Evolutionary conservation across 306 rosid species (phyloP), one percentile per base, ranked within the genome.

Genomic region (Prunus padus): DNA sequence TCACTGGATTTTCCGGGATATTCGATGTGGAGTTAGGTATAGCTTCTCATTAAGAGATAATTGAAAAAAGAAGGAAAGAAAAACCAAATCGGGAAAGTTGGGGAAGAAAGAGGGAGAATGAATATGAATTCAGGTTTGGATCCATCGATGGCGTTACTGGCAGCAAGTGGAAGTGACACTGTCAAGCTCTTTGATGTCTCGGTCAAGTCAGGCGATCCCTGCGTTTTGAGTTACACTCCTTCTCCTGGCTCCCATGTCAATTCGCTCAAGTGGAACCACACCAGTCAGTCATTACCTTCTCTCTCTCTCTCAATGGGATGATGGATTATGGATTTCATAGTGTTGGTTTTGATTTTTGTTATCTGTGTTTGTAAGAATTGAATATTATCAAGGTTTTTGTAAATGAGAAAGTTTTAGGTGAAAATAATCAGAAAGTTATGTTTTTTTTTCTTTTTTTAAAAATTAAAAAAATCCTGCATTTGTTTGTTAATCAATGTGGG

Each of bases 251-350:
- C 55, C 54, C 91, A 86, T 68, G 90, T 96, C 87, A 89, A 96
- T 87, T 90, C 97, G 31, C 88, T 96, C 65, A 96, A 90, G 79
- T 96, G 99, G 99, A 92, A 92, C 83, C 99, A 96, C 80, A 92
- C 99, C 50, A 96, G 99, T 96, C 42, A 89, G 88, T 90, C 57
- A 20, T 69, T 66, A 52, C 25, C 14, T 30, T 22, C 70, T 54
- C 69, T 74, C 30, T 19, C 45, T 67, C 62, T 25, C 20, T n/a
- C 26, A 64, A 23, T 33, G 15, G 23, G 40, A 50, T 31, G n/a
- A n/a, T 67, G 50, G 76, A 66, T 71, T 73, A 15, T 46, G 37
- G 69, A 62, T 73, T 73, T 45, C 3, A 23, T 4, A 12, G 13
- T 56, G 45, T 26, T n/a, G 6, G 20, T 64, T 64, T 3, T 57